Evolutionary conservation across 306 rosid species (phyloP).

Genomic region (Malus orientalis): DNA sequence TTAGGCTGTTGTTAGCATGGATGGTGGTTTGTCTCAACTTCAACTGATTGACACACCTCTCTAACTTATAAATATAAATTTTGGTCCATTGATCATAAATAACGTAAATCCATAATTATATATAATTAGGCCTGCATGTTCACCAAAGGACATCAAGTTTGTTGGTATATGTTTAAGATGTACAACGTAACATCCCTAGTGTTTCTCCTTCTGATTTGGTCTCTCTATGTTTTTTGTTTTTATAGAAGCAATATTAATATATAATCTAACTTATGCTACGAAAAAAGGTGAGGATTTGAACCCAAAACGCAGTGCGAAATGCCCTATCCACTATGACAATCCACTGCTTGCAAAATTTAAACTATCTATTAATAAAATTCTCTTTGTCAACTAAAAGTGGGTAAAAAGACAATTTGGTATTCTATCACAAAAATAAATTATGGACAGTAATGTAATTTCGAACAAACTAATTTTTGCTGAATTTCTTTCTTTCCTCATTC

Average conservation of each 20-base stretch:
- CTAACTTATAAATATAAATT: not conserved
- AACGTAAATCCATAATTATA: not conserved
- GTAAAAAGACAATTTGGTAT: too few relatives aligned
- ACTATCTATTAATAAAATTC: too few relatives aligned
- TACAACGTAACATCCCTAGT: not conserved
- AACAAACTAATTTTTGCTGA: too few relatives aligned
- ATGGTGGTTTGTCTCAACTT: slow-evolving; percentile 16
- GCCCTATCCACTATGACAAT: too few relatives aligned
- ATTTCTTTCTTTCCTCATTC: too few relatives aligned
- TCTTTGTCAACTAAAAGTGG: too few relatives aligned
- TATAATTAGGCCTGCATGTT: not conserved
- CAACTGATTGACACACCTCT: not conserved
- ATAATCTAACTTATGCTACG: too few relatives aligned
- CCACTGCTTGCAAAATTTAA: too few relatives aligned
- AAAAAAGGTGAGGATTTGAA: not conserved
- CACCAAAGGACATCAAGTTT: not conserved
- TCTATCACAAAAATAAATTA: too few relatives aligned
- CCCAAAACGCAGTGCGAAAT: not conserved
- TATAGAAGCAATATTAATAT: not conserved
- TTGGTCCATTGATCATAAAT: not conserved
- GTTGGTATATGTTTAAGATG: not conserved
- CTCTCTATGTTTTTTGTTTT: not conserved
- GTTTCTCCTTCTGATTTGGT: not conserved
- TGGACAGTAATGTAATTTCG: too few relatives aligned
- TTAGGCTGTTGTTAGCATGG: not conserved